Conservation (phyloP, 108 stramenopile genomes). For the Bacterosira constricta region DNA sequence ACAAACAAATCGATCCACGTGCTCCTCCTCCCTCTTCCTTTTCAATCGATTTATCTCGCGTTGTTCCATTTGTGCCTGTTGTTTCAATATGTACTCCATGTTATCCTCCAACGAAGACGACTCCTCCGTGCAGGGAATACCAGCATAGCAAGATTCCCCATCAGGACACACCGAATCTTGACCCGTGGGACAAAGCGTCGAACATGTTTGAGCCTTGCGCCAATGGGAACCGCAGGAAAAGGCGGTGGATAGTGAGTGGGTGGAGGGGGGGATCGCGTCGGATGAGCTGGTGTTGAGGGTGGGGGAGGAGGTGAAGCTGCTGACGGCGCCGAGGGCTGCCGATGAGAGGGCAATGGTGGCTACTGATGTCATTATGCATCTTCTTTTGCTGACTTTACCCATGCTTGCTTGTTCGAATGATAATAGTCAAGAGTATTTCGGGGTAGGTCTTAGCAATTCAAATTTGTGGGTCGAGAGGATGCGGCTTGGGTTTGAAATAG, state of each 20-base stretch:
- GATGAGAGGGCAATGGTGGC: too few relatives aligned
- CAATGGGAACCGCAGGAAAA: constrained; percentile 3
- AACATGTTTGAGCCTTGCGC: neutral
- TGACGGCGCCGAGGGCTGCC: too few relatives aligned
- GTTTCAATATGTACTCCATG: neutral
- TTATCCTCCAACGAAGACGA: neutral
- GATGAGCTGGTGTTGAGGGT: neutral
- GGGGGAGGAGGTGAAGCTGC: too few relatives aligned
- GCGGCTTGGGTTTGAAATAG: too few relatives aligned
- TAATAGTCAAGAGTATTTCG: too few relatives aligned
- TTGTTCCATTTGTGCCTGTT: neutral
- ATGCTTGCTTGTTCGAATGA: too few relatives aligned
- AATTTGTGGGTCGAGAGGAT: too few relatives aligned
- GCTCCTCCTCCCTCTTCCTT: neutral
- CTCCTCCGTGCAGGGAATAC: neutral
- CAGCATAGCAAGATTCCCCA: constrained; percentile 17
- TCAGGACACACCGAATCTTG: constrained; percentile 1
- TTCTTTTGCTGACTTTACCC: too few relatives aligned
- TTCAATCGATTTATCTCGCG: neutral
- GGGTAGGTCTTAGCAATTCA: too few relatives aligned
- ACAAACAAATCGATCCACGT: constrained; percentile 1
- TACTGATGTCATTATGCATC: too few relatives aligned
- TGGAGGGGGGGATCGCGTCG: neutral
- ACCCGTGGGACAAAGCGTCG: constrained; percentile 9
- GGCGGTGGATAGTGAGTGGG: neutral